Evolutionary conservation across 2,329 filamentous ascomycete genomes (phyloP), one percentile per base, ranked within the genome.

Genomic region (Neopestalotiopsis sp.): DNA sequence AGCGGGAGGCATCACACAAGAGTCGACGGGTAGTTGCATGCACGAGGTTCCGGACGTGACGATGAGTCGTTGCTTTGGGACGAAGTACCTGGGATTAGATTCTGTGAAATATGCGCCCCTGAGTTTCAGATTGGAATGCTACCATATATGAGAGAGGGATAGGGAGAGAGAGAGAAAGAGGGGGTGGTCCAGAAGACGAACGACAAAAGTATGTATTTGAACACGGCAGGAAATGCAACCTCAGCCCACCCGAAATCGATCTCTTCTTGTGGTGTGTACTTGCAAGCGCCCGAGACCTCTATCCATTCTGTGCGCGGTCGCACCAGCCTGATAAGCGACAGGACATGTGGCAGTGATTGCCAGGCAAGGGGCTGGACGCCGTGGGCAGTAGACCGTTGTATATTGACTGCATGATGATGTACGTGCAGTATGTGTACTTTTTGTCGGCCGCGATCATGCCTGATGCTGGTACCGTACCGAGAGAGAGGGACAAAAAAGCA

Each of bases 361-460:
- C 45, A 59, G 57, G 30, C 57, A 59, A 59, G 20, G 57, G 57
- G 24, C 24, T 28, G 13, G 57, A 59, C 14, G 20, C 34, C 34
- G 34, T 9, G 20, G 45, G 45, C 57, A 30, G 57, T 59, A 59
- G 24, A 59, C 57, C 57, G 57, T 59, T 59, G 20, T 14, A 28
- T 59, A 28, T 28, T 28, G 57, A 59, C 57, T 59, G 57, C 57
- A 59, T 59, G 57, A 59, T 34, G 57, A 59, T 59, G 57, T 14
- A 59, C 30, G n/a, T 59, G 24, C 57, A 56, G 49, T n/a, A n/a
- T 17, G 49, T 24, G 49, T 12, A 56, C 20, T 24, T 7, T 56
- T 56, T 24, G 24, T 17, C 13, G 30, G 57, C 30, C 24, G 24
- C 57, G 24, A 34, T 28, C 24, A 59, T 30, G 20, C 24, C 30